Conservation (phyloP, 179 eudicot genomes). For the Silene noctiflora region DNA sequence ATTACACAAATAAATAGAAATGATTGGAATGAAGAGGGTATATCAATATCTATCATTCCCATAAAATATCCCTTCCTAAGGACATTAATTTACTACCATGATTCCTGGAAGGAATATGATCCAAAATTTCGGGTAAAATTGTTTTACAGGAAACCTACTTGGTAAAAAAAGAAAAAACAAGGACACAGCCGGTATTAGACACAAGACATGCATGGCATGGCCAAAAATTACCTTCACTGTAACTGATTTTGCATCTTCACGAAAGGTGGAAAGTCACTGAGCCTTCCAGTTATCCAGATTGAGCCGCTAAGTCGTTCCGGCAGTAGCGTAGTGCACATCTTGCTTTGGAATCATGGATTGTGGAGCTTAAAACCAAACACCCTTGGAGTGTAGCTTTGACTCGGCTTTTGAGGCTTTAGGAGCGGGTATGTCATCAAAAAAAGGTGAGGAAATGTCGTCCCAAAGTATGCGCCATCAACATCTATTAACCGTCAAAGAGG, state of each 20-base stretch:
- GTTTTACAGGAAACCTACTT: no score
- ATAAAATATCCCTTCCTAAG: no score
- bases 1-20: no score
- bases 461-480: conserved; percentile 73
- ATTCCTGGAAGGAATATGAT: no score
- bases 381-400: conserved; percentile 58
- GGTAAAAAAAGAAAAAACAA: not conserved
- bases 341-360: conserved; percentile 37
- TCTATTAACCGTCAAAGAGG: conserved; percentile 31
- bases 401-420: conserved; percentile 62
- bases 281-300: not conserved
- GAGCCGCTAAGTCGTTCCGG: not conserved
- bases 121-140: no score
- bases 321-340: not conserved
- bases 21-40: no score
- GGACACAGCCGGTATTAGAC: not conserved
- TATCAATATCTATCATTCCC: no score
- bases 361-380: conserved; percentile 79
- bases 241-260: not conserved
- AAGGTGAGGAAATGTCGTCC: conserved; percentile 72
- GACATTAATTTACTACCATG: no score
- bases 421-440: conserved; percentile 69
- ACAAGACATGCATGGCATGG: not conserved
- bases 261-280: no score
- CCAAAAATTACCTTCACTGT: conserved; percentile 5